phyloP scores from a whole-genome alignment of 495 filamentous ascomycete species.

The Peziza echinospora region DNA sequence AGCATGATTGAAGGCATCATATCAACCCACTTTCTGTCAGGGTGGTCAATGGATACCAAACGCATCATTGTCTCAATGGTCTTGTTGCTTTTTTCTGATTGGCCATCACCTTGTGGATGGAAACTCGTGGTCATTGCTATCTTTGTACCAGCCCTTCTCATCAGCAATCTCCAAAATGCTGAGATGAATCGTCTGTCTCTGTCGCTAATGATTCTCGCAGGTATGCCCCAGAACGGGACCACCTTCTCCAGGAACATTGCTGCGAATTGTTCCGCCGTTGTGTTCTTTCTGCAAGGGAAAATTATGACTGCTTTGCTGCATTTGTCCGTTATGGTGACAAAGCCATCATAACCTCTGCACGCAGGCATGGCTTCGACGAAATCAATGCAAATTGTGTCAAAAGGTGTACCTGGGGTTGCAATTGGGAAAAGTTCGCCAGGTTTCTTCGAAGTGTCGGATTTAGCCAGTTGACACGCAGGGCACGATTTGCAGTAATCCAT shows the following conservation, averaged over 20 bases:
- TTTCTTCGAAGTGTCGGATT: no score
- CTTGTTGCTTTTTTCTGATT: slow-evolving; percentile 5
- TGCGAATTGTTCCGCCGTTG: background rate
- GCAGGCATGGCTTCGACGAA: background rate
- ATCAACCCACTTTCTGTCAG: background rate
- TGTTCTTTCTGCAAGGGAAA: background rate
- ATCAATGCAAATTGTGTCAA: background rate
- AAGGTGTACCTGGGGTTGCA: background rate
- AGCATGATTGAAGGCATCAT: background rate
- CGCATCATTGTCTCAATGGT: slow-evolving; percentile 1
- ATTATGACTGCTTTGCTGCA: background rate
- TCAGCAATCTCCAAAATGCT: background rate
- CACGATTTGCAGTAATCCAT: no score
- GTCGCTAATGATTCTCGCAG: background rate
- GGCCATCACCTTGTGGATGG: slow-evolving; percentile 5
- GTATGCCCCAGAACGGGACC: background rate
- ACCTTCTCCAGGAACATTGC: background rate
- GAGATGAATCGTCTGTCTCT: background rate
- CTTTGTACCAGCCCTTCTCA: background rate
- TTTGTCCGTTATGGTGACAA: background rate
- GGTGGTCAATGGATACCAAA: background rate
- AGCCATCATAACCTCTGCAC: background rate
- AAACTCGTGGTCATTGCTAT: background rate
- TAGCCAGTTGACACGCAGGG: no score
- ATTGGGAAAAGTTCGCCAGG: no score